Evolutionary conservation across 345 rosid genomes (phyloP).

Genomic region (Populus alba): DNA sequence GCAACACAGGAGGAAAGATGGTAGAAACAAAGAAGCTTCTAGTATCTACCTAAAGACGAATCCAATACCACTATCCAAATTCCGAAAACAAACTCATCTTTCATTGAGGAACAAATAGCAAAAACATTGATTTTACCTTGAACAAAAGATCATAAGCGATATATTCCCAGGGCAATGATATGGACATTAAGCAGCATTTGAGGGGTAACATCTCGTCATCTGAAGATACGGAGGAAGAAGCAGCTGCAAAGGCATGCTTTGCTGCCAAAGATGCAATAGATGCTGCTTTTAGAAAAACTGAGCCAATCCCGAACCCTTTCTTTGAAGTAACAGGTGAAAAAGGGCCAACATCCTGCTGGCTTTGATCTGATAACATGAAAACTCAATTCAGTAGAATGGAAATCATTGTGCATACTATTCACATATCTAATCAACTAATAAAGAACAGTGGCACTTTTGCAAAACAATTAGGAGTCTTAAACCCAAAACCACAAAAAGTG

Average conservation of each 20-base stretch:
- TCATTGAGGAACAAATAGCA: not conserved
- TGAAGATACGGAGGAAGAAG: conserved; percentile 54
- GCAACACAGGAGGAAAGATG: not conserved
- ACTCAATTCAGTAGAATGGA: conserved; percentile 20
- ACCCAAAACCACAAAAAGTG: not conserved
- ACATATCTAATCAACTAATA: conserved; percentile 2
- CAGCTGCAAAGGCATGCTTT: conserved; percentile 90
- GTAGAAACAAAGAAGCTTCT: not conserved
- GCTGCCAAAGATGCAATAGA: conserved; percentile 92
- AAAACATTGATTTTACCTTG: conserved; percentile 53
- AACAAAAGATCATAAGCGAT: conserved; percentile 91
- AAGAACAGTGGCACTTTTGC: not conserved
- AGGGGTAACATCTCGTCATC: conserved; percentile 91
- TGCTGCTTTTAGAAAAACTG: conserved; percentile 83
- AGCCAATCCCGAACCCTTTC: conserved; percentile 75
- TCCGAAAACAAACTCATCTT: not conserved
- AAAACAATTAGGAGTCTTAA: not conserved
- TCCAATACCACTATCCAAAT: not conserved
- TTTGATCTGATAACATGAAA: conserved; percentile 69
- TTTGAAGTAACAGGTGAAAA: conserved; percentile 75
- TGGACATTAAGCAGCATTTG: conserved; percentile 93
- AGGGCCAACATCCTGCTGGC: conserved; percentile 74
- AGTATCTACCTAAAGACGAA: not conserved
- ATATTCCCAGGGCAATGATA: conserved; percentile 91
- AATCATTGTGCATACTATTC: not conserved